Base-by-base conservation (phyloP, 768 basidiomycete species). In the Suillus weaverae region DNA sequence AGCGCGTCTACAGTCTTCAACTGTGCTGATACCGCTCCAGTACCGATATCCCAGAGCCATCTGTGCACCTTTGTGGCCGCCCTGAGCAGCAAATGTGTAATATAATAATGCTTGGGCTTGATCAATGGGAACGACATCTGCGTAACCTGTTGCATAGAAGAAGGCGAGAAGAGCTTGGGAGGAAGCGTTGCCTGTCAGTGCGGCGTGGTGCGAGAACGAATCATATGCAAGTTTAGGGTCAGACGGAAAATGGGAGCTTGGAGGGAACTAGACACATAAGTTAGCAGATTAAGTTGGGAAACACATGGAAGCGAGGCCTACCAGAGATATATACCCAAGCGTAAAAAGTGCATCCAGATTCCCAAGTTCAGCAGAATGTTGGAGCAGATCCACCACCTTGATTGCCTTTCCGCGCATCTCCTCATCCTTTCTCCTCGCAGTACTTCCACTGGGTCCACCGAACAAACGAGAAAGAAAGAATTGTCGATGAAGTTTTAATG, bases 41-140 rank as follows among this genome's bases (percentile, higher is more conserved):
- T 96, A 89, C 33, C 95, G 86, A 76, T 97, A 99, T 0, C 89
- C 97, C 38, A 99, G 81, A 2, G 94, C 88, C 93, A 97, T 95
- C 74, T 95, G 89, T 0, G 97, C 92, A 6, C 91, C 90, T 69
- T 89, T 88, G 77, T 95, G 86, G 0, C 91, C 93, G 2, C 91
- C 90, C 60, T 95, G 88, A 1, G 94, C 95, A 4, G 96, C 89
- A 70, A 99, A 99, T 0, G 96, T 97, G 74, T 95, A 95, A 71
- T 97, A 92, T 0, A 99, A 81, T 67, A 97, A 88, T 0, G 96
- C 95, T 76, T 89, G 88, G 16, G 89, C 88, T 74, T 92, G 90
- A 65, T 92, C 85, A 0, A 88, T 81, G 1, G 85, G 81, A 13
- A 86, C 84, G 7, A 88, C 76, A 53, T 81, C 81, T 60, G 83